Percentiles rank a stretch among this genome's conserved stretches.
These are phyloP conservation scores for Boletus reticulatus DNA, from an alignment of 768 basidiomycete species.

Conservation along the genomic window DNA sequence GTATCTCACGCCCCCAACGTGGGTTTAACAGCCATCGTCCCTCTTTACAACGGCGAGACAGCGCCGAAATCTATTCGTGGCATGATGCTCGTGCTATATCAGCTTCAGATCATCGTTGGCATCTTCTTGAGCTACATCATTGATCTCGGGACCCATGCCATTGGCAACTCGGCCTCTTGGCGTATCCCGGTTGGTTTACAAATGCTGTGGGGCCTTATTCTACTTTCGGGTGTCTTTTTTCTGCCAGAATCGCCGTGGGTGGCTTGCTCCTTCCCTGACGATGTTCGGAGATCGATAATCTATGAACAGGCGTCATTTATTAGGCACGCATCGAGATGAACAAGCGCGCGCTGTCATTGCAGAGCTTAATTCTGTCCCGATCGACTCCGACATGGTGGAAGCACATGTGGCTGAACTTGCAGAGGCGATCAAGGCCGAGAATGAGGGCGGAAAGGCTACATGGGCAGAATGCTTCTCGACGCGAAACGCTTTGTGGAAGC, in stretches of 20 bases:
- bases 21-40: constrained; percentile 46
- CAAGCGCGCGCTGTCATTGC: constrained; percentile 13
- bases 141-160: constrained; percentile 34
- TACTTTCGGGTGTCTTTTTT: constrained; percentile 13
- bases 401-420: constrained; percentile 12
- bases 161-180: constrained; percentile 14
- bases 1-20: not conserved
- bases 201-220: constrained; percentile 10
- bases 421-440: constrained; percentile 15
- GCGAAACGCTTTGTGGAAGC: constrained; percentile 16
- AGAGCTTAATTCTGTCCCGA: constrained; percentile 11
- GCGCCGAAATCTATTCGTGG: constrained; percentile 74
- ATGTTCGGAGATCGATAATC: not conserved
- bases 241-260: constrained; percentile 16
- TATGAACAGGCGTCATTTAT: constrained; percentile 9
- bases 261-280: not conserved
- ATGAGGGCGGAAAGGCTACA: constrained; percentile 14
- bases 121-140: constrained; percentile 70
- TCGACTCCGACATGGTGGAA: constrained; percentile 12
- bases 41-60: constrained; percentile 77
- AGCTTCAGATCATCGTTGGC: constrained; percentile 70
- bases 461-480: constrained; percentile 17
- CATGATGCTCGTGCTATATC: constrained; percentile 69
- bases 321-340: not conserved
- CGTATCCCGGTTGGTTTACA: constrained; percentile 14